phyloP scores from a whole-genome alignment of 495 filamentous ascomycete species.

The Oleoguttula mirabilis region DNA sequence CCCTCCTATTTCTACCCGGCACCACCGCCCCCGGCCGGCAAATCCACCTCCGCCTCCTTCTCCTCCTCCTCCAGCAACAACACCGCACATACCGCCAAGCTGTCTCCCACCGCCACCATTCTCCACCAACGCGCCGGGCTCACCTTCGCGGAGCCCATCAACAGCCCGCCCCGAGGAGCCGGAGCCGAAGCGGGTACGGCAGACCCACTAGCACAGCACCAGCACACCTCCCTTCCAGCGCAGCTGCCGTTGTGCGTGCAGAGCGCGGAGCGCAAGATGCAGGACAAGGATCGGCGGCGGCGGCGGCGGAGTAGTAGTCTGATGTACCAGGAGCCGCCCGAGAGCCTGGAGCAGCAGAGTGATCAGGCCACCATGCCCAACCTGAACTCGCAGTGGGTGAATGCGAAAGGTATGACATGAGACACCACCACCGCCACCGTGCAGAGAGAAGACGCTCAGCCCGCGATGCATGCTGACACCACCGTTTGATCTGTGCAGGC shows the following conservation, averaged over 20 bases:
- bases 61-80: background rate
- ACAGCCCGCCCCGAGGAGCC: background rate
- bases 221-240: background rate
- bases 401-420: constrained; percentile 67
- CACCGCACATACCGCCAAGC: constrained; percentile 22
- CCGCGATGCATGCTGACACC: constrained; percentile 2
- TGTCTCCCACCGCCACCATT: constrained; percentile 13
- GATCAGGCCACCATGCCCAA: constrained; percentile 93
- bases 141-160: constrained; percentile 18
- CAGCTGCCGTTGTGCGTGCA: constrained; percentile 9
- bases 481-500: constrained; percentile 46
- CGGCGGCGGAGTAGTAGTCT: constrained; percentile 88
- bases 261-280: constrained; percentile 17
- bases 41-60: background rate
- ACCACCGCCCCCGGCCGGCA: background rate
- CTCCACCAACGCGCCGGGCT: constrained; percentile 8
- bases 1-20: constrained; percentile 12
- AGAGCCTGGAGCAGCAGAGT: constrained; percentile 89
- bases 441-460: background rate
- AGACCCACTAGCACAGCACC: too few relatives aligned
- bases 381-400: constrained; percentile 95
- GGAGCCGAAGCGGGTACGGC: too few relatives aligned
- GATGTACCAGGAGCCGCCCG: constrained; percentile 86
- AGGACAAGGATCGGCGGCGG: constrained; percentile 29
- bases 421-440: background rate